These are phyloP conservation scores for Arthroderma uncinatum DNA, from an alignment of 2,329 filamentous ascomycete genomes.

Conservation along the genomic window DNA sequence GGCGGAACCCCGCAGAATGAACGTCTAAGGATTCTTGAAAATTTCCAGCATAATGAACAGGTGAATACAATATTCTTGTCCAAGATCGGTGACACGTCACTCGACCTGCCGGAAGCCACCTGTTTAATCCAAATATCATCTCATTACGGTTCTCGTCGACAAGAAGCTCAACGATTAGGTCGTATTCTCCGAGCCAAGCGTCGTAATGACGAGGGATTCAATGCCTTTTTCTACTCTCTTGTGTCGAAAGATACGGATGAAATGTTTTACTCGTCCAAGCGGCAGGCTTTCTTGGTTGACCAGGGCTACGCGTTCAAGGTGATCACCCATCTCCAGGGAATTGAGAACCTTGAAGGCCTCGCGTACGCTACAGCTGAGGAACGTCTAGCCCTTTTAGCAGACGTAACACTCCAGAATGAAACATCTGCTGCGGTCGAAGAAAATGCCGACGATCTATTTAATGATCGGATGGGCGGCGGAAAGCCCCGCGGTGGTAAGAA, in stretches of 20 bases:
- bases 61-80: constrained; percentile 92
- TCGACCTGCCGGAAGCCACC: constrained; percentile 91
- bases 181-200: constrained; percentile 91
- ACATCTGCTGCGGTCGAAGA: constrained; percentile 59
- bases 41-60: constrained; percentile 84
- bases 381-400: constrained; percentile 73
- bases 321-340: constrained; percentile 86
- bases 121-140: constrained; percentile 96
- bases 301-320: constrained; percentile 99
- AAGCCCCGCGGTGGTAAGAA: constrained; percentile 38
- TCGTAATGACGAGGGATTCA: constrained; percentile 94
- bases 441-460: constrained; percentile 57
- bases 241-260: constrained; percentile 96
- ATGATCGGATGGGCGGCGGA: constrained; percentile 40
- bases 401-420: constrained; percentile 81
- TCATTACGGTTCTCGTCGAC: constrained; percentile 90
- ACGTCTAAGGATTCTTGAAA: constrained; percentile 75
- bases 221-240: constrained; percentile 96
- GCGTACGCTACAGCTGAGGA: constrained; percentile 70
- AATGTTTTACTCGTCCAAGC: constrained; percentile 95
- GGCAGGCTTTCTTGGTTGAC: constrained; percentile 93
- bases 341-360: constrained; percentile 70
- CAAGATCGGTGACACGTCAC: constrained; percentile 96
- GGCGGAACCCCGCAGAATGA: constrained; percentile 78
- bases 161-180: constrained; percentile 87